Conservation (phyloP, 176 grass and related monocot species). For the Saccharum officinarum region DNA sequence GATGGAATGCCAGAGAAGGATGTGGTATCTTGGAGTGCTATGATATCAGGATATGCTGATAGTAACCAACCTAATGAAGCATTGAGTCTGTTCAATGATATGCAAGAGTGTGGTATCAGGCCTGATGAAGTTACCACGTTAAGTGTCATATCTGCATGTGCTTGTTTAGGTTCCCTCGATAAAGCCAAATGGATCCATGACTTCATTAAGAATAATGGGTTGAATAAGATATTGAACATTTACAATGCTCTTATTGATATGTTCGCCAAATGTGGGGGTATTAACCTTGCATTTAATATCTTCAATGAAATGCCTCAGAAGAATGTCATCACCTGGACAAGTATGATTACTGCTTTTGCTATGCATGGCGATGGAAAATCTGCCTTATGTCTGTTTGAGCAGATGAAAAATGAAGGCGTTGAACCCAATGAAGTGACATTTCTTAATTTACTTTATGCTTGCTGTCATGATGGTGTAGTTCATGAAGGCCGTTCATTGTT, state of each 20-base stretch:
- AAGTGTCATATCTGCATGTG: constrained; percentile 77
- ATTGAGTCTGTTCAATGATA: constrained; percentile 65
- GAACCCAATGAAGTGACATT: constrained; percentile 86
- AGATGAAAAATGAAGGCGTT: constrained; percentile 63
- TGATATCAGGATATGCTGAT: constrained; percentile 77
- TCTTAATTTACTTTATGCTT: constrained; percentile 74
- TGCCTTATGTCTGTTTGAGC: constrained; percentile 61
- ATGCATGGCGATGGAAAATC: constrained; percentile 77
- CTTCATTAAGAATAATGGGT: constrained; percentile 51
- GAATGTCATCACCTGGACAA: constrained; percentile 91
- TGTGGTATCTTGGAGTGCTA: constrained; percentile 86
- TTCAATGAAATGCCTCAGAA: constrained; percentile 66
- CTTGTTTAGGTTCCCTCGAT: constrained; percentile 66
- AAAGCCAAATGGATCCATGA: constrained; percentile 66
- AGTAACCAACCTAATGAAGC: constrained; percentile 63
- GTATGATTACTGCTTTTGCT: constrained; percentile 84
- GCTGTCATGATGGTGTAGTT: constrained; percentile 82
- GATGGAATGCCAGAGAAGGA: constrained; percentile 72
- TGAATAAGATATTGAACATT: constrained; percentile 50
- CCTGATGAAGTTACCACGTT: constrained; percentile 76
- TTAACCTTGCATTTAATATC: constrained; percentile 57
- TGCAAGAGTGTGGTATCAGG: constrained; percentile 48
- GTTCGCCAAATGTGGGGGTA: constrained; percentile 87
- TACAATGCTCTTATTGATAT: constrained; percentile 93
- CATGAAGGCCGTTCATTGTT: constrained; percentile 71